phyloP scores from a whole-genome alignment of 768 basidiomycete genomes.

The Serendipita sp. region DNA sequence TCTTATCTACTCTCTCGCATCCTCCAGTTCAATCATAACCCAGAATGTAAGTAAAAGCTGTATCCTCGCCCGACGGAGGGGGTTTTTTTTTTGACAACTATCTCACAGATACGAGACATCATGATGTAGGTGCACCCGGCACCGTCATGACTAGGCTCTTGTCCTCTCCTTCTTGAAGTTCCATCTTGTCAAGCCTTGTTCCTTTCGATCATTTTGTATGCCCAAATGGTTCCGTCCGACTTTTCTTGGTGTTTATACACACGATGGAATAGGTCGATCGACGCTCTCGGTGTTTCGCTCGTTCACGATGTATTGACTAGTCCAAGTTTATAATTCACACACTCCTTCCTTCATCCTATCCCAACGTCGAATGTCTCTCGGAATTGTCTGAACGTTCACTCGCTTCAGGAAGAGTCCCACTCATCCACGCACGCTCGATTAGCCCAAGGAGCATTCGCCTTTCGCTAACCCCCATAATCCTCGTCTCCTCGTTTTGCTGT shows the following conservation, averaged over 20 bases:
- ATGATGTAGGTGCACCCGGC: background rate
- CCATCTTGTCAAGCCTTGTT: background rate
- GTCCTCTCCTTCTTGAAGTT: background rate
- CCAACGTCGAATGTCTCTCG: too few relatives aligned
- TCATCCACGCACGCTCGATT: background rate
- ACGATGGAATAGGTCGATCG: too few relatives aligned
- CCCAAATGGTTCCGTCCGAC: background rate
- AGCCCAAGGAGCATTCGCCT: background rate
- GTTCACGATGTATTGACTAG: too few relatives aligned
- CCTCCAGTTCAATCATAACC: conserved; percentile 1
- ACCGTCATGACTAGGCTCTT: background rate
- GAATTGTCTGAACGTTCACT: too few relatives aligned
- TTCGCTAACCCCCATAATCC: background rate
- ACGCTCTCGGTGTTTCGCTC: too few relatives aligned
- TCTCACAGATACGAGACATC: background rate
- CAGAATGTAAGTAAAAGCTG: background rate
- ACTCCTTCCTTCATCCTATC: too few relatives aligned
- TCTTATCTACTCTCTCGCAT: background rate
- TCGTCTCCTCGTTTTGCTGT: background rate
- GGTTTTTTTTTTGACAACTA: background rate
- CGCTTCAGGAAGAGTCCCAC: background rate
- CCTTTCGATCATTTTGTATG: background rate
- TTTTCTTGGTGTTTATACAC: background rate
- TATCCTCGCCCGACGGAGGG: background rate
- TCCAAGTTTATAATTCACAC: too few relatives aligned